Conservation (phyloP, 2,329 filamentous ascomycete species). For the Emmonsiellopsis sp. region DNA sequence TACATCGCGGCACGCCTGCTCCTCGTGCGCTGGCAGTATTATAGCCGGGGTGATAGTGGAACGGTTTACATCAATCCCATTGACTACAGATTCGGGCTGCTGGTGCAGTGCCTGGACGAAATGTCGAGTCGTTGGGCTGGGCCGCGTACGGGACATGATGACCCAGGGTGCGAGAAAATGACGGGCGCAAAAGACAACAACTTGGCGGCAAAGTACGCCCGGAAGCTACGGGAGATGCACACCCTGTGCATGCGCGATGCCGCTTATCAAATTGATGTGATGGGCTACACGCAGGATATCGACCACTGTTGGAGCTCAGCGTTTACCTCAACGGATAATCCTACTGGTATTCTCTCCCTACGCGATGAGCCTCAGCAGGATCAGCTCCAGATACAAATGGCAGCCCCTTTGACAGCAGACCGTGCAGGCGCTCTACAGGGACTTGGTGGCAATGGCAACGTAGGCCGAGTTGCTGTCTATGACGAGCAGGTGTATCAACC, state of each 20-base stretch:
- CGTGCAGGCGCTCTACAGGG: not conserved
- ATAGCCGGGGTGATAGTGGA: slow-evolving; percentile 10
- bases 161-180: not conserved
- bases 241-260: not conserved
- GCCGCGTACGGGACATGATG: slow-evolving; percentile 3
- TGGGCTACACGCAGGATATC: not conserved
- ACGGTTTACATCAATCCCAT: slow-evolving; percentile 8
- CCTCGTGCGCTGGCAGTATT: slow-evolving; percentile 28
- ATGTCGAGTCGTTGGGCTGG: slow-evolving; percentile 32
- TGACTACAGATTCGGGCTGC: slow-evolving; percentile 21
- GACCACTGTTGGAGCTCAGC: not conserved
- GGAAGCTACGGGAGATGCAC: slow-evolving; percentile 13
- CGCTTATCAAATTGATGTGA: not conserved
- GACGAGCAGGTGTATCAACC: not conserved
- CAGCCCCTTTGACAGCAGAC: not conserved
- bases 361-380: not conserved
- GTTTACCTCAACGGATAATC: not conserved
- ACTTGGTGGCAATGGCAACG: not conserved
- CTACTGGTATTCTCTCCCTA: not conserved
- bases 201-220: slow-evolving; percentile 28
- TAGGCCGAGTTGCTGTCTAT: not conserved
- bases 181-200: slow-evolving; percentile 12
- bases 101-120: slow-evolving; percentile 25
- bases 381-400: not conserved
- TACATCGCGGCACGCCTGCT: slow-evolving; percentile 38